Evolutionary conservation across 331 rosid genomes (phyloP).

Genomic region (Spiraea crenata): DNA sequence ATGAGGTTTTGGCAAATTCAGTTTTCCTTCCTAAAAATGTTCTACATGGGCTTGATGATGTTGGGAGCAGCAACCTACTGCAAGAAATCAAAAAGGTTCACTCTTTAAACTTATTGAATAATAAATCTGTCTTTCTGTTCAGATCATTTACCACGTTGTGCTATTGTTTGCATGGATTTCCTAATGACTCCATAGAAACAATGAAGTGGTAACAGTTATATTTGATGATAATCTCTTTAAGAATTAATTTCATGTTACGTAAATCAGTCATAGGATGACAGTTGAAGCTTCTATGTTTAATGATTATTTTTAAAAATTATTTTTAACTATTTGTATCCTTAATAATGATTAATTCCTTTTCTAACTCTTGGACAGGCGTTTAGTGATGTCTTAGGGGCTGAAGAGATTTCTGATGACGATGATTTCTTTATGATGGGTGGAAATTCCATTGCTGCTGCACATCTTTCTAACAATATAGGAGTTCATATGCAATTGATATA

Average conservation of each 20-base stretch:
- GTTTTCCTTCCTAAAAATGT: slow-evolving; percentile 30
- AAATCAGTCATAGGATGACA: not conserved
- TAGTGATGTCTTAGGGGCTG: slow-evolving; percentile 55
- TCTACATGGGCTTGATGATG: slow-evolving; percentile 35
- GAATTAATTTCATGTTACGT: no score
- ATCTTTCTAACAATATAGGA: slow-evolving; percentile 72
- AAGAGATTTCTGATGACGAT: slow-evolving; percentile 58
- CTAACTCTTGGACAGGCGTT: slow-evolving; percentile 54
- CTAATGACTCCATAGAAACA: no score
- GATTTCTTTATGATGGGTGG: slow-evolving; percentile 89
- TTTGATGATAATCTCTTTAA: not conserved
- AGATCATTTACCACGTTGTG: not conserved
- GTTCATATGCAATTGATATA: slow-evolving; percentile 75
- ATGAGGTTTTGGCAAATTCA: slow-evolving; percentile 51
- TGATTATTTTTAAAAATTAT: not conserved
- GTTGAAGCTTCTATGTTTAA: not conserved
- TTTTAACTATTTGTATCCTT: not conserved
- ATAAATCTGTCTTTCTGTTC: not conserved
- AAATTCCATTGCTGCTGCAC: slow-evolving; percentile 87
- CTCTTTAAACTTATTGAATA: slow-evolving; percentile 20
- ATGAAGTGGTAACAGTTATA: not conserved
- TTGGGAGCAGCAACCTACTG: slow-evolving; percentile 46
- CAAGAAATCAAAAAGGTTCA: slow-evolving; percentile 62
- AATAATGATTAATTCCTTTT: slow-evolving; percentile 7
- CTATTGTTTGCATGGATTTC: not conserved